Conservation (phyloP, 306 rosid genomes). For the Dryas octopetala region DNA sequence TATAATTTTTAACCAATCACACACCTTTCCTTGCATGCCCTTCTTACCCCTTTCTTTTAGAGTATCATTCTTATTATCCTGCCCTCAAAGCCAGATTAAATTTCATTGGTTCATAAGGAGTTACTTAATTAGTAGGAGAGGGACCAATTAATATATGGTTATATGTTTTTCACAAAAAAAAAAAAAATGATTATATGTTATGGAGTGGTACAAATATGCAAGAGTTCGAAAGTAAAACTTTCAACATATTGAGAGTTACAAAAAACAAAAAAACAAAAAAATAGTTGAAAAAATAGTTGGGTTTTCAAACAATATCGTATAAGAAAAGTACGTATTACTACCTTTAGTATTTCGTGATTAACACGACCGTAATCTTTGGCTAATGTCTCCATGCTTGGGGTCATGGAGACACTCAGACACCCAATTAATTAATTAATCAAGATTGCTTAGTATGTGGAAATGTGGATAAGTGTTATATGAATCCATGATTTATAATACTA, state of each 20-base stretch:
- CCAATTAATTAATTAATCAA: slow-evolving; percentile 14
- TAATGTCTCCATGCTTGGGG: slow-evolving; percentile 33
- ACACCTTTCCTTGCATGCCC: slow-evolving; percentile 13
- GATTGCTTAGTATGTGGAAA: background rate
- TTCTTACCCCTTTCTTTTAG: slow-evolving; percentile 12
- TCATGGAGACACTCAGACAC: slow-evolving; percentile 32
- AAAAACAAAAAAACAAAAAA: no score
- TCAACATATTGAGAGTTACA: no score
- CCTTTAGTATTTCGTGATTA: background rate
- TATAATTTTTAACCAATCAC: slow-evolving; percentile 22
- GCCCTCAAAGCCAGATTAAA: background rate
- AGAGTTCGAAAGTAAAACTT: background rate
- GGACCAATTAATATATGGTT: no score
- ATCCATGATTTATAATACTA: background rate
- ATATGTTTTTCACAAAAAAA: no score
- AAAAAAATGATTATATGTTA: no score
- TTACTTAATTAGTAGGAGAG: no score
- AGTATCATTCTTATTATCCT: background rate
- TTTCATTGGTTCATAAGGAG: no score
- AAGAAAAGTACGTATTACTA: background rate
- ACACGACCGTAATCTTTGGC: slow-evolving; percentile 8
- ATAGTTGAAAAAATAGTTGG: no score
- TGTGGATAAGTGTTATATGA: background rate
- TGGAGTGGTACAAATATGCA: background rate
- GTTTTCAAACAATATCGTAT: background rate